phyloP scores from a whole-genome alignment of 169 alveolate species.

The Plasmodium chabaudi region DNA sequence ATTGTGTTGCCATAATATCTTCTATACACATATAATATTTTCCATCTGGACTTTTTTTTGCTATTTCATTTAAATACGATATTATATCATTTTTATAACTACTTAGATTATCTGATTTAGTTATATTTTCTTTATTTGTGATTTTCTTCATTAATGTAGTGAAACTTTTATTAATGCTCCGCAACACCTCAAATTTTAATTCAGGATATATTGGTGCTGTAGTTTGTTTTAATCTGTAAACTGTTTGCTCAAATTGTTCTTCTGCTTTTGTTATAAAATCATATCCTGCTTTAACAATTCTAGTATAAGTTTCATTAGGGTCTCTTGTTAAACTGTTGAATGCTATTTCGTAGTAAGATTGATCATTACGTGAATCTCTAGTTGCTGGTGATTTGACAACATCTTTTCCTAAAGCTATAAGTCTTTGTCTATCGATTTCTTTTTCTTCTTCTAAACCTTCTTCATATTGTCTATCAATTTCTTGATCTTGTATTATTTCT shows the following conservation, averaged over 20 bases:
- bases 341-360: conserved; percentile 16
- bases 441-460: neutral
- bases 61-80: conserved; percentile 1
- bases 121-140: conserved; percentile 15
- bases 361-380: neutral
- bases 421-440: neutral
- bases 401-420: neutral
- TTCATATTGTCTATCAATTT: conserved; percentile 26
- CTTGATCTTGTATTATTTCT: conserved; percentile 31
- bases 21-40: conserved; percentile 12
- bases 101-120: no score
- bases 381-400: neutral
- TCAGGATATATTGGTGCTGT: conserved; percentile 21
- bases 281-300: neutral
- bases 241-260: neutral
- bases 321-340: neutral
- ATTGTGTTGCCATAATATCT: neutral
- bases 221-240: neutral
- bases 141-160: conserved; percentile 3
- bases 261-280: neutral
- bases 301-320: neutral
- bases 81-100: conserved; percentile 21
- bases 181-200: neutral
- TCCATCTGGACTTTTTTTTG: conserved; percentile 1
- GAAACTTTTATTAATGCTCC: neutral